Conservation (phyloP, 177 flowering plant genomes). For the Vitis hybrid region DNA sequence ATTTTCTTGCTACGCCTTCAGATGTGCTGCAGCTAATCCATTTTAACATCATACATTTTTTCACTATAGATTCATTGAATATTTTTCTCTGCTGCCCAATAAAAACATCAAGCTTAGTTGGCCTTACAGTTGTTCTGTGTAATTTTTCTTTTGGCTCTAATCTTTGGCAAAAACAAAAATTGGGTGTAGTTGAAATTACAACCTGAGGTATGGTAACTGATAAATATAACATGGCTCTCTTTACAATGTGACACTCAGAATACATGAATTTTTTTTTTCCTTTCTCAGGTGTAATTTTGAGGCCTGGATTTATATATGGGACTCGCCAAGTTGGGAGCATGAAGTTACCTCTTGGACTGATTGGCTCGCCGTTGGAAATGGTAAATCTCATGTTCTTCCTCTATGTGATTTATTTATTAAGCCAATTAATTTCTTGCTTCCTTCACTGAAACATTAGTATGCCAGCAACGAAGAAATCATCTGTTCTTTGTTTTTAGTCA, state of each 20-base stretch:
- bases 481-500: too few species aligned
- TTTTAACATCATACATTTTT: too few species aligned
- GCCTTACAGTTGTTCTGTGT: not conserved
- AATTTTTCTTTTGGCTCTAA: not conserved
- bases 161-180: too few species aligned
- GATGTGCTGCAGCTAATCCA: too few species aligned
- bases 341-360: conserved; percentile 76
- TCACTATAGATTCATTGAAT: too few species aligned
- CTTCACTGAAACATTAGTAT: not conserved
- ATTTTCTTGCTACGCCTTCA: too few species aligned
- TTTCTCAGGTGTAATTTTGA: conserved; percentile 74
- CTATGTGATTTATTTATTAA: not conserved
- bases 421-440: not conserved
- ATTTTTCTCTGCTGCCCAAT: too few species aligned
- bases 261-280: not conserved
- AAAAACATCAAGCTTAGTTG: too few species aligned
- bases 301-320: conserved; percentile 97
- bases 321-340: conserved; percentile 85
- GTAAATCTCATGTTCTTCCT: conserved; percentile 31
- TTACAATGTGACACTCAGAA: too few species aligned
- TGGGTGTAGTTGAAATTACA: too few species aligned
- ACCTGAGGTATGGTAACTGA: too few species aligned
- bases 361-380: conserved; percentile 94
- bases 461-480: too few species aligned
- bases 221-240: not conserved